These are phyloP conservation scores for Aspergillus biplanus DNA, from an alignment of 495 filamentous ascomycete genomes.

Conservation along the genomic window DNA sequence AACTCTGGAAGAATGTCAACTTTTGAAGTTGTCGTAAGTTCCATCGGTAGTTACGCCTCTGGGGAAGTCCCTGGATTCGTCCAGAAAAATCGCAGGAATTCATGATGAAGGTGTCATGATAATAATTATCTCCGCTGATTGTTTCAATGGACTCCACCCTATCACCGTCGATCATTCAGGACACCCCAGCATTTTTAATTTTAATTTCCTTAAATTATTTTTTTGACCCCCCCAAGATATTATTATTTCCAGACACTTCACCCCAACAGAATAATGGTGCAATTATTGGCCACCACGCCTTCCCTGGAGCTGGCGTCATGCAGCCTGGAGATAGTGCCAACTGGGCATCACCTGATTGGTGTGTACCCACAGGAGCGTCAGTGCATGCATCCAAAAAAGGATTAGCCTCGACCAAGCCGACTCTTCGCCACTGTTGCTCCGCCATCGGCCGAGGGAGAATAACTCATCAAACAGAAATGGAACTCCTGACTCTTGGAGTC, in stretches of 20 bases:
- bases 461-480: background rate
- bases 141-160: conserved; percentile 18
- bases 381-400: conserved; percentile 33
- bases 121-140: conserved; percentile 3
- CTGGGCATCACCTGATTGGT: conserved; percentile 32
- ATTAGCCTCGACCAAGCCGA: conserved; percentile 33
- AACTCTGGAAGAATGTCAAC: background rate
- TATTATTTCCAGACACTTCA: conserved; percentile 12
- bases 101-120: background rate
- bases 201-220: conserved; percentile 7
- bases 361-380: conserved; percentile 29
- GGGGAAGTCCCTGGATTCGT: background rate
- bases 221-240: conserved; percentile 5
- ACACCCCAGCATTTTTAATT: conserved; percentile 4
- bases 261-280: conserved; percentile 19
- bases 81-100: background rate
- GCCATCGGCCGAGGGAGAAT: conserved; percentile 28
- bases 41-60: background rate
- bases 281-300: conserved; percentile 37
- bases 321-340: conserved; percentile 41
- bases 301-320: conserved; percentile 42
- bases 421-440: conserved; percentile 28
- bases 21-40: background rate
- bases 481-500: too few relatives aligned
- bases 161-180: conserved; percentile 22